Conservation (phyloP, 2,329 filamentous ascomycete genomes). For the Cladosporium colombiae region DNA sequence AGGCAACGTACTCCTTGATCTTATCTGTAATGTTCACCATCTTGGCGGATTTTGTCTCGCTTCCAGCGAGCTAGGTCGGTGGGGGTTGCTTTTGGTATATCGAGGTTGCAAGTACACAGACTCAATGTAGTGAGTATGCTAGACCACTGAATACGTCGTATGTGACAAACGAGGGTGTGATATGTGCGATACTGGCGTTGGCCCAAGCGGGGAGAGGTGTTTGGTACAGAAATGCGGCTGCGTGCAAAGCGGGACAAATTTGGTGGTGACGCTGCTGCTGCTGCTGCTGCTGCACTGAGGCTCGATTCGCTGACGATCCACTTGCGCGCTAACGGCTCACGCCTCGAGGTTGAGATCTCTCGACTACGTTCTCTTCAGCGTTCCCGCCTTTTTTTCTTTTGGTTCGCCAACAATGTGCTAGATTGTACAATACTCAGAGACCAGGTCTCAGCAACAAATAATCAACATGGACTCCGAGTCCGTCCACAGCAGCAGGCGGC, state of each 20-base stretch:
- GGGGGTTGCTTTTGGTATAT: neutral
- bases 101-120: neutral
- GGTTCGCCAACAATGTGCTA: constrained; percentile 7
- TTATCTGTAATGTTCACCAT: constrained; percentile 99
- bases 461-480: constrained; percentile 15
- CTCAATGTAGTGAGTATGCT: neutral
- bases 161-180: constrained; percentile 1
- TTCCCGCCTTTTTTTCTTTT: neutral
- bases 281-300: neutral
- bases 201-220: constrained; percentile 3
- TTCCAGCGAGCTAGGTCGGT: neutral
- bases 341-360: neutral
- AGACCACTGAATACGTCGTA: neutral
- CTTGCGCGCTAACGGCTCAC: neutral
- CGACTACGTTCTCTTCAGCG: neutral
- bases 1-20: constrained; percentile 85
- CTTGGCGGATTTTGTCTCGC: constrained; percentile 35
- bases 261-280: constrained; percentile 6
- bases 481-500: constrained; percentile 10
- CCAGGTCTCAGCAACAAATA: constrained; percentile 3
- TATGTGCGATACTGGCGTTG: constrained; percentile 6
- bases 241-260: constrained; percentile 8
- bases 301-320: neutral
- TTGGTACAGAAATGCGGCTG: constrained; percentile 6
- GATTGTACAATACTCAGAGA: neutral